Percentiles rank a stretch among this genome's conserved stretches.
These are phyloP conservation scores for Xerocomellus intermedius DNA, from an alignment of 768 basidiomycete species.

Conservation along the genomic window DNA sequence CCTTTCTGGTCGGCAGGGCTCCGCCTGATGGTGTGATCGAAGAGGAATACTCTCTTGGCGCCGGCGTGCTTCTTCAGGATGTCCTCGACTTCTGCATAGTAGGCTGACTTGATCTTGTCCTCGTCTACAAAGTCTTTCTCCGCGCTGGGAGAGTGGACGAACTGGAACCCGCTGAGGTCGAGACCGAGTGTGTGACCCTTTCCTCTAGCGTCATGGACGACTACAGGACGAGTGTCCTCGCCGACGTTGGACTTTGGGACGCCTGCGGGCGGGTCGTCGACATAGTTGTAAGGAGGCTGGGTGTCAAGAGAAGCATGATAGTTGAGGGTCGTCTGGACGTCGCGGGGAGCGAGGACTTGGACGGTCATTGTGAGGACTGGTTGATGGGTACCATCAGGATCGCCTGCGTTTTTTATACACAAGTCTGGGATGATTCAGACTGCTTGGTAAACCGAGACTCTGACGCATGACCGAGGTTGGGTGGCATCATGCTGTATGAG, in stretches of 20 bases:
- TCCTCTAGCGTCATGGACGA: conserved; percentile 35
- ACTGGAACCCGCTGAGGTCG: conserved; percentile 47
- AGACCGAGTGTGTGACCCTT: conserved; percentile 29
- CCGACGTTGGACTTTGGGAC: conserved; percentile 32
- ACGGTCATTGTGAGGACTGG: conserved; percentile 13
- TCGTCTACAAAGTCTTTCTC: conserved; percentile 43
- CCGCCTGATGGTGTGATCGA: conserved; percentile 45
- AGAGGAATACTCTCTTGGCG: conserved; percentile 41
- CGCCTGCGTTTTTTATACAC: conserved; percentile 8
- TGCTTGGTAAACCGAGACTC: conserved; percentile 5
- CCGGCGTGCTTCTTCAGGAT: conserved; percentile 40
- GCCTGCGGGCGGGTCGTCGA: conserved; percentile 28
- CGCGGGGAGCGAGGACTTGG: conserved; percentile 29
- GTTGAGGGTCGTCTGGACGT: conserved; percentile 40
- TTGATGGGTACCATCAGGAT: neutral
- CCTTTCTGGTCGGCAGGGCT: conserved; percentile 4
- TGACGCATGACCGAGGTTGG: conserved; percentile 1
- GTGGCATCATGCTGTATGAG: neutral
- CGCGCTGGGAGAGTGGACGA: conserved; percentile 30
- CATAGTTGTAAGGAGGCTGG: conserved; percentile 37
- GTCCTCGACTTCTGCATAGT: conserved; percentile 43
- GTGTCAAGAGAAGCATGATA: conserved; percentile 30
- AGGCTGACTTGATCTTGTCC: conserved; percentile 35
- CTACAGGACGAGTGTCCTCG: conserved; percentile 11
- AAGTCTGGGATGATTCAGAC: neutral